A percentile compares a stretch with the other conserved stretches of the same genome.
Conservation (phyloP, 2,329 filamentous ascomycete genomes). For the Hypoxylon rubiginosum region DNA sequence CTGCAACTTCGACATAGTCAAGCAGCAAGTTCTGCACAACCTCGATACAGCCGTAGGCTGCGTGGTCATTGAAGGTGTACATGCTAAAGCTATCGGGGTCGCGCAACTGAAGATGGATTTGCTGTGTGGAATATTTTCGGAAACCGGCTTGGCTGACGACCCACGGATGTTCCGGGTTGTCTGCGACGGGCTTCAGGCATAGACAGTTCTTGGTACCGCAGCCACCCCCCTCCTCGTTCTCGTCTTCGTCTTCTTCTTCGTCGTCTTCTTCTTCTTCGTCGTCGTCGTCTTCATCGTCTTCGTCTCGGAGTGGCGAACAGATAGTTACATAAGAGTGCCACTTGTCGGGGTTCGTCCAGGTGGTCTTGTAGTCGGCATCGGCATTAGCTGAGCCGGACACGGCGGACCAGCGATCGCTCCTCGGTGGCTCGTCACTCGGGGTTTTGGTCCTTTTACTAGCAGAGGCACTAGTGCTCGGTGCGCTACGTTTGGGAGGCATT, state of each 20-base stretch:
- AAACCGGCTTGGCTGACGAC: slow-evolving; percentile 50
- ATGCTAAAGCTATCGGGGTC: slow-evolving; percentile 58
- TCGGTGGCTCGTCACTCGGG: slow-evolving; percentile 32
- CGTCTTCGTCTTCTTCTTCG: slow-evolving; percentile 12
- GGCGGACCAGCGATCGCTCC: slow-evolving; percentile 50
- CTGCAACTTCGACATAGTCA: slow-evolving; percentile 54
- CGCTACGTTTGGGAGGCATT: slow-evolving; percentile 46
- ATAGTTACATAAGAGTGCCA: slow-evolving; percentile 50
- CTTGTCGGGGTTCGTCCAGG: slow-evolving; percentile 45
- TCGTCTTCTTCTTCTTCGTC: slow-evolving; percentile 18
- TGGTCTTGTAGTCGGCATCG: slow-evolving; percentile 48
- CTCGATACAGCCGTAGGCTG: slow-evolving; percentile 57
- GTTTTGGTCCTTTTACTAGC: slow-evolving; percentile 43
- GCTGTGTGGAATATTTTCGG: slow-evolving; percentile 45
- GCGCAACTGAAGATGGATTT: slow-evolving; percentile 43
- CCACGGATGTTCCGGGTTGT: slow-evolving; percentile 53
- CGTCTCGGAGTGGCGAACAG: slow-evolving; percentile 39
- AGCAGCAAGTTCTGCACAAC: slow-evolving; percentile 59
- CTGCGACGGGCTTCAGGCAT: slow-evolving; percentile 49
- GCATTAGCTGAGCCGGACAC: slow-evolving; percentile 55
- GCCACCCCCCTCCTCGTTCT: slow-evolving; percentile 21
- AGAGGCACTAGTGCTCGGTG: slow-evolving; percentile 24
- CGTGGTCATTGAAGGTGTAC: slow-evolving; percentile 60
- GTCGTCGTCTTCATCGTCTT: slow-evolving; percentile 21
- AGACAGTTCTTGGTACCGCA: slow-evolving; percentile 49